Base-by-base conservation (phyloP, 805 yeast genomes). In the Cephaloascus fragrans region DNA sequence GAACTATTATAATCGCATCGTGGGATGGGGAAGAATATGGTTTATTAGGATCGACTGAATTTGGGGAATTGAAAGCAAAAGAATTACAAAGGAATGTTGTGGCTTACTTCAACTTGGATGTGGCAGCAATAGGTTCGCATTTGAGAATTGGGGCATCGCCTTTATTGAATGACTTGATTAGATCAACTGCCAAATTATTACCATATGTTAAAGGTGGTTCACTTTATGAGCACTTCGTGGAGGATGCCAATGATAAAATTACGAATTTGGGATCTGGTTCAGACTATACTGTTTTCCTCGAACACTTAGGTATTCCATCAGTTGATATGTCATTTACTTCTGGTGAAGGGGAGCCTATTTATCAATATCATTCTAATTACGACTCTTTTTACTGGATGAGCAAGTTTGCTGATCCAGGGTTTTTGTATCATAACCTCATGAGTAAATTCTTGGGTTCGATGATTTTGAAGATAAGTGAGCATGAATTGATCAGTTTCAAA, bases 11-110 rank as follows among this genome's bases (percentile, higher is more conserved):
- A 19, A 55, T 67, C 43, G 59, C 53, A 36, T 55, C 63, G 44
- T 67, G 53, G 48, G 72, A 67, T 45, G 72, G 69, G 34, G 72
- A 67, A 46, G 72, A 67, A 46, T 64, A 64, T 42, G 71, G 72
- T 3, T 56, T 67, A 33, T 48, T 67, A 37, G 72, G 72, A 3
- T 62, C 69, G 2, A 67, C 72, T n/a, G 72, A 67, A 45, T 61
- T 47, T 38, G 72, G 71, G 35, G 71, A 67, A 51, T 60, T 45
- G 41, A 59, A 55, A 19, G 61, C 69, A 18, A 52, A 57, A 18
- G 41, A 44, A n/a, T 57, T 64, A 43, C 56, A 59, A 39, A 53
- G 54, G 33, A 57, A 59, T 4, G 70, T 63, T 12, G 67, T 67
- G 23, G 71, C 71, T 3, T 67, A 67, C 45, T 49, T 65, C 37